These are phyloP conservation scores for Tetragonia tetragonoides DNA, from an alignment of 148 eudicot species.

Conservation along the genomic window DNA sequence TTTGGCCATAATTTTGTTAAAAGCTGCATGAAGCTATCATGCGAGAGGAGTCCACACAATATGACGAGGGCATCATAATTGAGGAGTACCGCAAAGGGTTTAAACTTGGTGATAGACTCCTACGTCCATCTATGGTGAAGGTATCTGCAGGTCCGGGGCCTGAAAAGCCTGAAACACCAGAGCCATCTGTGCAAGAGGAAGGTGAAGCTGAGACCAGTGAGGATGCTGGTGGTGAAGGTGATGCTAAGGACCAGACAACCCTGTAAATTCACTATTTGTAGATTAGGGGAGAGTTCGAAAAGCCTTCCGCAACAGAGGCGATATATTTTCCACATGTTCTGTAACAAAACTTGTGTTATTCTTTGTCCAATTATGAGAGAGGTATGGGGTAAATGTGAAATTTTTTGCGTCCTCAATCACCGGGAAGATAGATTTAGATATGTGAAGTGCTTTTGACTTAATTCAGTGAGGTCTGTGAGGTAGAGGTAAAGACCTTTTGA, in stretches of 20 bases:
- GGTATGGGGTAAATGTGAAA: not conserved
- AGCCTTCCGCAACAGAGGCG: not conserved
- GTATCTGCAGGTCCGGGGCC: conserved; percentile 94
- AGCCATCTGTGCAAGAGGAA: conserved; percentile 33
- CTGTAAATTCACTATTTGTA: conserved; percentile 12
- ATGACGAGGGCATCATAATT: conserved; percentile 59
- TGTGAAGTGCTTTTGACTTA: not conserved
- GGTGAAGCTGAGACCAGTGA: conserved; percentile 29
- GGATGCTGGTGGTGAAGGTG: conserved; percentile 20
- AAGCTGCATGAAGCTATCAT: conserved; percentile 94
- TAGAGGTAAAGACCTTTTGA: too few relatives aligned
- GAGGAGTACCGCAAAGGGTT: conserved; percentile 77
- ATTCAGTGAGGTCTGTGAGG: too few relatives aligned
- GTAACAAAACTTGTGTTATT: not conserved
- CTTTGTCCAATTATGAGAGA: not conserved
- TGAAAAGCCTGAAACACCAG: conserved; percentile 39
- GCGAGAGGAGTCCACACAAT: conserved; percentile 75
- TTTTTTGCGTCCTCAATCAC: not conserved
- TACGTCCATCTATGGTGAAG: conserved; percentile 90
- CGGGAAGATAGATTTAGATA: not conserved
- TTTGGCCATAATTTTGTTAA: conserved; percentile 16
- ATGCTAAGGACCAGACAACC: conserved; percentile 15
- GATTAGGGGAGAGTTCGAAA: conserved; percentile 16
- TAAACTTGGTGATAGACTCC: conserved; percentile 72
- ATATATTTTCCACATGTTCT: not conserved